Percentiles rank a stretch among this genome's conserved stretches.
These are phyloP conservation scores for Prunus fruticosa DNA, from an alignment of 306 rosid species.

Conservation along the genomic window DNA sequence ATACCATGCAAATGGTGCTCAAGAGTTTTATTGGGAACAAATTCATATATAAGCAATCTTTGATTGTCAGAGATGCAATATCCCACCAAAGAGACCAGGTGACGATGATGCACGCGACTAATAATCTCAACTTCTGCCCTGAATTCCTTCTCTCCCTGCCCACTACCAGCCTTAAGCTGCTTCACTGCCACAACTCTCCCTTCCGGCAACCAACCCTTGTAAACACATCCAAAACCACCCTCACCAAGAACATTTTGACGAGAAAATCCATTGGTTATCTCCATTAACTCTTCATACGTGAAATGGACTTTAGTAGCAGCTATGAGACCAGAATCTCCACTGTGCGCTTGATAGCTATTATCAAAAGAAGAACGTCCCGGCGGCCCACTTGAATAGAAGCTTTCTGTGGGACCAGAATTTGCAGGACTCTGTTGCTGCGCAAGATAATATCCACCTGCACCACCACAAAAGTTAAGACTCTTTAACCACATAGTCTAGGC, in stretches of 20 bases:
- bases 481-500: no score
- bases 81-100: constrained; percentile 83
- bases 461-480: background rate
- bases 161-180: constrained; percentile 84
- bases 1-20: constrained; percentile 88
- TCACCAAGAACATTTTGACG: constrained; percentile 69
- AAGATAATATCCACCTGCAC: constrained; percentile 50
- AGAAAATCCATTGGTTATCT: constrained; percentile 66
- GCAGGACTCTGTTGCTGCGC: constrained; percentile 36
- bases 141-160: constrained; percentile 92
- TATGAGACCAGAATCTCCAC: constrained; percentile 41
- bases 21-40: constrained; percentile 78
- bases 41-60: constrained; percentile 83
- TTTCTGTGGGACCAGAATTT: constrained; percentile 35
- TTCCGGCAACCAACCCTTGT: constrained; percentile 65
- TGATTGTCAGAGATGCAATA: constrained; percentile 70
- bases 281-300: constrained; percentile 61
- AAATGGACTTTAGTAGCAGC: constrained; percentile 39
- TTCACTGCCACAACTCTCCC: constrained; percentile 80
- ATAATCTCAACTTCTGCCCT: constrained; percentile 89
- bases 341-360: constrained; percentile 26
- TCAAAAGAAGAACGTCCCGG: constrained; percentile 18
- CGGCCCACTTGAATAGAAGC: constrained; percentile 29
- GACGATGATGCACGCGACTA: constrained; percentile 84
- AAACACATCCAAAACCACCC: constrained; percentile 90